These are phyloP conservation scores for Irpex sp. DNA, from an alignment of 1,284 basidiomycete genomes.

Conservation along the genomic window DNA sequence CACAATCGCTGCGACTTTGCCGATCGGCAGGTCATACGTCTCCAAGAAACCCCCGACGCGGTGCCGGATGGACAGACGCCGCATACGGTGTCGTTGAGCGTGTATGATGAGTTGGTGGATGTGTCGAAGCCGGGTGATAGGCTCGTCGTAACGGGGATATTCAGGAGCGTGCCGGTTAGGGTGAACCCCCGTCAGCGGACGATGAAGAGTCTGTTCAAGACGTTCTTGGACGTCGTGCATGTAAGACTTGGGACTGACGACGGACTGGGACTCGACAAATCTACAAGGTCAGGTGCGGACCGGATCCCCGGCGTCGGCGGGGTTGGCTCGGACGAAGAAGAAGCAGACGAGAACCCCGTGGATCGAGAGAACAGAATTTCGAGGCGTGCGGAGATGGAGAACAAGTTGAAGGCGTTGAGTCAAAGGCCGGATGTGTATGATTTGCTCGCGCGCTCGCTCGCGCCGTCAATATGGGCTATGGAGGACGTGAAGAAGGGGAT, in stretches of 20 bases:
- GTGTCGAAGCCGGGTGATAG: conserved; percentile 94
- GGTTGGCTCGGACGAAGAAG: conserved; percentile 56
- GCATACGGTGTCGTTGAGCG: conserved; percentile 93
- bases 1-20: conserved; percentile 98
- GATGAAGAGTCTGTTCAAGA: conserved; percentile 96
- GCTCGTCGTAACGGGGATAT: conserved; percentile 90
- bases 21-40: conserved; percentile 90
- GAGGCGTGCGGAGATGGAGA: conserved; percentile 56
- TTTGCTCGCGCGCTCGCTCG: conserved; percentile 80
- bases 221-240: conserved; percentile 95
- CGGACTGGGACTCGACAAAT: conserved; percentile 77
- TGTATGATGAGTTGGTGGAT: conserved; percentile 97
- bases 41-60: conserved; percentile 97
- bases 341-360: conserved; percentile 39
- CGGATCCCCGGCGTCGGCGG: conserved; percentile 80
- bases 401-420: conserved; percentile 68
- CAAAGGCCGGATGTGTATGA: conserved; percentile 85
- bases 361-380: conserved; percentile 40
- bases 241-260: conserved; percentile 74
- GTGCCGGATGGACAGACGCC: conserved; percentile 99
- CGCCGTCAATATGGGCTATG: conserved; percentile 97
- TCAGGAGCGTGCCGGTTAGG: conserved; percentile 90
- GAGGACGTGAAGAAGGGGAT: conserved; percentile 99
- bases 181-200: conserved; percentile 90
- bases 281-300: conserved; percentile 72